These are phyloP conservation scores for Omphalotus guepiniiformis DNA, from an alignment of 768 basidiomycete genomes.

Conservation along the genomic window DNA sequence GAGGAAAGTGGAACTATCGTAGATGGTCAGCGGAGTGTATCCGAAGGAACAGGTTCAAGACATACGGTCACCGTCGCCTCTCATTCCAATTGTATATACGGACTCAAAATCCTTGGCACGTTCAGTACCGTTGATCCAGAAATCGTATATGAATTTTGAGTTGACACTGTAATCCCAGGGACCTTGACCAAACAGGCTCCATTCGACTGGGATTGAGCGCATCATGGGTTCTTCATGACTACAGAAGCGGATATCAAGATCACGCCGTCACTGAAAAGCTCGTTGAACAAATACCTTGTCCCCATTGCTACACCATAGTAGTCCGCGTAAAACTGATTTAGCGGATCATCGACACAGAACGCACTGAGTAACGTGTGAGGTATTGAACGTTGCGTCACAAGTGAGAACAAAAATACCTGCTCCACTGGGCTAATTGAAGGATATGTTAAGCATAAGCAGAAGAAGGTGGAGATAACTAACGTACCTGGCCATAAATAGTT, in stretches of 20 bases:
- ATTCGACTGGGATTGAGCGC: slow-evolving; percentile 66
- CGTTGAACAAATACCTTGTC: slow-evolving; percentile 40
- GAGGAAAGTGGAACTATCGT: slow-evolving; percentile 39
- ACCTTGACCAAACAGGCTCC: slow-evolving; percentile 50
- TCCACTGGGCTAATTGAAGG: slow-evolving; percentile 35
- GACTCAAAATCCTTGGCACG: slow-evolving; percentile 59
- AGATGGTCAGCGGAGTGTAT: background rate
- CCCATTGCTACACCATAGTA: slow-evolving; percentile 69
- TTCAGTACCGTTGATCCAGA: slow-evolving; percentile 57
- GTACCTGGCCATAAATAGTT: slow-evolving; percentile 71
- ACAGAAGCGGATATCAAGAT: background rate
- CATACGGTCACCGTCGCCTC: slow-evolving; percentile 47
- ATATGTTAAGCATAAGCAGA: background rate
- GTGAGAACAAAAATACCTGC: slow-evolving; percentile 23
- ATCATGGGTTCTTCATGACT: slow-evolving; percentile 76
- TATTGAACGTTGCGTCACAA: background rate
- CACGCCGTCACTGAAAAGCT: background rate
- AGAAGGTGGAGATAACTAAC: slow-evolving; percentile 10
- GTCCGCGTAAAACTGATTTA: slow-evolving; percentile 61
- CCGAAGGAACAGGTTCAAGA: background rate
- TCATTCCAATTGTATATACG: slow-evolving; percentile 65
- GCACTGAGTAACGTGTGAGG: slow-evolving; percentile 26
- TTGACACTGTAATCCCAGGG: slow-evolving; percentile 62
- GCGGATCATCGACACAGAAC: slow-evolving; percentile 55
- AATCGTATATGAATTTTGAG: slow-evolving; percentile 49